Conservation (phyloP, 2,329 filamentous ascomycete genomes). For the Coleophoma cylindrospora region DNA sequence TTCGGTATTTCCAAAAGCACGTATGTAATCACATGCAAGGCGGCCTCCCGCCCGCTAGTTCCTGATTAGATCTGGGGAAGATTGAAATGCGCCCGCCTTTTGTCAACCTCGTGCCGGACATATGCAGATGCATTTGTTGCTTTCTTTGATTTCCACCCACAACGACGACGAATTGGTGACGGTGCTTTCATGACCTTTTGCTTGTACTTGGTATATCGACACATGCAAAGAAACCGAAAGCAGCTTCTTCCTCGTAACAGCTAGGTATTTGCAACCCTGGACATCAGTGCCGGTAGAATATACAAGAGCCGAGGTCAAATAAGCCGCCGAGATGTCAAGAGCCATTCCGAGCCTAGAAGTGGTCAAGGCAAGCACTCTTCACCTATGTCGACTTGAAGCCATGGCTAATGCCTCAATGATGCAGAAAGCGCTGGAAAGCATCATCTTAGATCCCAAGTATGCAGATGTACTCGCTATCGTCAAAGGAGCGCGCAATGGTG, state of each 20-base stretch:
- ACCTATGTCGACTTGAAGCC: too few species aligned
- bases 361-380: conserved; percentile 15
- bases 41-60: background rate
- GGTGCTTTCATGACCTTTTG: too few species aligned
- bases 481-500: conserved; percentile 94
- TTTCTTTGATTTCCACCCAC: too few species aligned
- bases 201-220: too few species aligned
- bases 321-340: background rate
- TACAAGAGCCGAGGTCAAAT: background rate
- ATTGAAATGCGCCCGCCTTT: too few species aligned
- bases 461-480: conserved; percentile 79
- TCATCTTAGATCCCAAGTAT: conserved; percentile 78
- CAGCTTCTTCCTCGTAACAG: too few species aligned
- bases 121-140: too few species aligned
- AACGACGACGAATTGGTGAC: too few species aligned
- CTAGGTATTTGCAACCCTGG: too few species aligned
- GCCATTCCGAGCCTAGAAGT: background rate
- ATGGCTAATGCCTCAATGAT: too few species aligned
- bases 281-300: background rate
- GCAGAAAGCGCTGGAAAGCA: conserved; percentile 55
- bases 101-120: background rate
- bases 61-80: background rate
- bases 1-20: background rate
- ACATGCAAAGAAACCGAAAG: background rate
- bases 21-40: background rate